phyloP scores from a whole-genome alignment of 2,329 filamentous ascomycete genomes.

The Penicillium psychrosexuale region DNA sequence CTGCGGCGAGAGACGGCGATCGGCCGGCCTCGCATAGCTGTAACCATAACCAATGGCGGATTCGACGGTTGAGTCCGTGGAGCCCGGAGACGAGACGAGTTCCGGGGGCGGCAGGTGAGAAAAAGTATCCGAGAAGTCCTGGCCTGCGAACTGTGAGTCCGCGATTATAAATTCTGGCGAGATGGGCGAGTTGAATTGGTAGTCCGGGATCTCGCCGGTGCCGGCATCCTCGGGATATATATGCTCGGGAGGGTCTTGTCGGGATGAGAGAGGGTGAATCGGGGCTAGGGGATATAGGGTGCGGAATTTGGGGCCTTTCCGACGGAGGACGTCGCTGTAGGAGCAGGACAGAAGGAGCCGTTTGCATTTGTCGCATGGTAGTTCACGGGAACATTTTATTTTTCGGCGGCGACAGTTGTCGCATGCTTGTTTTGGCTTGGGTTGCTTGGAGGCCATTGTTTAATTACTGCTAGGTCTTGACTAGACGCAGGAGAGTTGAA shows the following conservation, averaged over 20 bases:
- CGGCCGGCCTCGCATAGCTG: constrained; percentile 1
- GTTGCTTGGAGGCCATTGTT: constrained; percentile 19
- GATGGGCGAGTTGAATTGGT: constrained; percentile 25
- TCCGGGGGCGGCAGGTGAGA: constrained; percentile 31
- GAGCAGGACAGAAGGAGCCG: constrained; percentile 38
- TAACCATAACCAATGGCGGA: constrained; percentile 18
- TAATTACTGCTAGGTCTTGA: constrained; percentile 17
- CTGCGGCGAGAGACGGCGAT: constrained; percentile 31
- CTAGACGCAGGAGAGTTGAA: not conserved
- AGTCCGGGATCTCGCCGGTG: constrained; percentile 9
- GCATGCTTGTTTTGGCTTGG: constrained; percentile 38
- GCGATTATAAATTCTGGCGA: constrained; percentile 26
- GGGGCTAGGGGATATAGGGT: constrained; percentile 39
- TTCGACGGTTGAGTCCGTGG: constrained; percentile 31
- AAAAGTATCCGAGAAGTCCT: constrained; percentile 28
- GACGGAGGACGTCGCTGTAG: constrained; percentile 40
- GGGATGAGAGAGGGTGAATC: constrained; percentile 28
- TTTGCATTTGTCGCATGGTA: constrained; percentile 43
- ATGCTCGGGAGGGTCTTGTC: constrained; percentile 14
- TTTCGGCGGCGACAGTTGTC: constrained; percentile 44
- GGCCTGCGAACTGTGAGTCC: constrained; percentile 24
- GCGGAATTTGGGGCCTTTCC: constrained; percentile 41
- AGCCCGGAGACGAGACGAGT: constrained; percentile 36
- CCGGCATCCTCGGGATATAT: constrained; percentile 21
- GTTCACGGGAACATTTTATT: constrained; percentile 43